Conservation (phyloP, 2,329 filamentous ascomycete species). For the Tolypocladium paradoxum region DNA sequence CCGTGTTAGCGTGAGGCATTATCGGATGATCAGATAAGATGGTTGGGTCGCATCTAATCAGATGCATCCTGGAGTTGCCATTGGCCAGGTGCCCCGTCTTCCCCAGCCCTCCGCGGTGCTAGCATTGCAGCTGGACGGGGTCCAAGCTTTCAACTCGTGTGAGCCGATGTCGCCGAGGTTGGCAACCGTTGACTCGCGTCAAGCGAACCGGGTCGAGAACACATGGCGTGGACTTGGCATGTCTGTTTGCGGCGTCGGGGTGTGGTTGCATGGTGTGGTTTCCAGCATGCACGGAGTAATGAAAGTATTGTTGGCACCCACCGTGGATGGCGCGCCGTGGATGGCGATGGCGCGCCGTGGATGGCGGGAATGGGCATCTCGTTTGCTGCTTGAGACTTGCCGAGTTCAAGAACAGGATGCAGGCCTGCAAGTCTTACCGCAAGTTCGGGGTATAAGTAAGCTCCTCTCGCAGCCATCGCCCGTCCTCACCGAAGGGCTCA, state of each 20-base stretch:
- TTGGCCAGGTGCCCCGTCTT: slow-evolving; percentile 8
- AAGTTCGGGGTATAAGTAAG: not conserved
- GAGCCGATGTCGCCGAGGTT: not conserved
- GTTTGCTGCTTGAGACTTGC: not conserved
- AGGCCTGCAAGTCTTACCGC: not conserved
- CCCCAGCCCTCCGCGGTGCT: not conserved
- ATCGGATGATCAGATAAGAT: slow-evolving; percentile 12
- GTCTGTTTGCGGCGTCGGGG: not conserved
- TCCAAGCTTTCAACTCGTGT: not conserved
- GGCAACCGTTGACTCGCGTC: not conserved
- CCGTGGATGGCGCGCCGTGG: not conserved
- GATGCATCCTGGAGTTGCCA: slow-evolving; percentile 9
- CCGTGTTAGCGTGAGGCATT: not conserved
- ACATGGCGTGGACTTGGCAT: not conserved
- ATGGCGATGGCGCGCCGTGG: not conserved
- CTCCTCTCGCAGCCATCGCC: not conserved
- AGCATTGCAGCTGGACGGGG: not conserved
- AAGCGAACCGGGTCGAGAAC: not conserved
- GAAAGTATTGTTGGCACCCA: too few relatives aligned
- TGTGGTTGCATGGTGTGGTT: not conserved
- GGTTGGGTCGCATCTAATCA: slow-evolving; percentile 13
- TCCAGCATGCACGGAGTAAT: too few relatives aligned
- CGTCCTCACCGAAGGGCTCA: not conserved
- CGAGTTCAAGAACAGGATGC: not conserved
- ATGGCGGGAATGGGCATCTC: not conserved